Evolutionary conservation across 2,329 filamentous ascomycete genomes (phyloP).

Genomic region (Colletotrichum echinochloae): DNA sequence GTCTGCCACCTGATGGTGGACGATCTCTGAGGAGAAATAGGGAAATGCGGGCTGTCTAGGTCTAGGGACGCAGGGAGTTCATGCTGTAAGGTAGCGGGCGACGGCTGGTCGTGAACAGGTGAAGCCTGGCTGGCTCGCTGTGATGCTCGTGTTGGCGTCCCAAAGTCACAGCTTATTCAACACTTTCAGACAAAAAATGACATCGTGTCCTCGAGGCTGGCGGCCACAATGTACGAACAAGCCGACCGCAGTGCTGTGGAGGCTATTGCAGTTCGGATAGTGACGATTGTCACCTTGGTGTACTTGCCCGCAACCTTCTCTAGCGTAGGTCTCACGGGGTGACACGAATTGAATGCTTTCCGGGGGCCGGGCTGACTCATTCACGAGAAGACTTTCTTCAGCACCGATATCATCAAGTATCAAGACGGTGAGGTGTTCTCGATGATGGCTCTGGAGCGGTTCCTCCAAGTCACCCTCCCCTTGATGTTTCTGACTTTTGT

Average conservation of each 20-base stretch:
- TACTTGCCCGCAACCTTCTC: conserved; percentile 43
- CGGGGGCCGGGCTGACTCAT: background rate
- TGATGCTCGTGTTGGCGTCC: background rate
- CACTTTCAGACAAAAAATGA: conserved; percentile 50
- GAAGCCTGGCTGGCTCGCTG: background rate
- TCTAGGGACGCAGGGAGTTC: background rate
- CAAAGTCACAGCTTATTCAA: conserved; percentile 47
- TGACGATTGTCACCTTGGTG: conserved; percentile 46
- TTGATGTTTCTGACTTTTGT: conserved; percentile 25
- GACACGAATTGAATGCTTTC: background rate
- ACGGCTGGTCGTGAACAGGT: background rate
- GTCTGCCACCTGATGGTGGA: background rate
- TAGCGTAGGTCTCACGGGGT: conserved; percentile 4
- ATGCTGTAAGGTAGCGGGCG: background rate
- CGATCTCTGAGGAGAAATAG: background rate
- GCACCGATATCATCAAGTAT: conserved; percentile 24
- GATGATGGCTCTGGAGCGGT: background rate
- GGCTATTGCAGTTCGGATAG: conserved; percentile 45
- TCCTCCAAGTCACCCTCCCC: conserved; percentile 25
- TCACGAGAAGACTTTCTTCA: conserved; percentile 22
- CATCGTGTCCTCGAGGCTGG: background rate
- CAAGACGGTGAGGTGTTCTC: conserved; percentile 11
- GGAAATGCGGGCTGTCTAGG: background rate
- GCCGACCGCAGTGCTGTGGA: conserved; percentile 46
- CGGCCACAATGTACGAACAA: conserved; percentile 46